phyloP scores from a whole-genome alignment of 345 rosid genomes.

The Eucalyptus curtisii region DNA sequence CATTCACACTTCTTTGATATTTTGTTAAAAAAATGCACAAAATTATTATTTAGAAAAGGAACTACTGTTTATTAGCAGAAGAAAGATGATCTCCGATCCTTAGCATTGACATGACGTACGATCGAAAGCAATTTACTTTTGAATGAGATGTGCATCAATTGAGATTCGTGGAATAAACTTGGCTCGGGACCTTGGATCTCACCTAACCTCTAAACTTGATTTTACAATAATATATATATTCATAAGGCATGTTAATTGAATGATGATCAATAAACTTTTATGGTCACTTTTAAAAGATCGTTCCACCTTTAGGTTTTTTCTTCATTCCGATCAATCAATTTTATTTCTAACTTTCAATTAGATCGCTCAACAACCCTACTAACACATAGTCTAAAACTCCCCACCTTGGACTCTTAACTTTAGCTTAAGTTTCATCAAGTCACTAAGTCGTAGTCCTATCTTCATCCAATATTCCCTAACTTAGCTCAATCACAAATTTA shows the following conservation, averaged over 20 bases:
- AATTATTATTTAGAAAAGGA: too few species aligned
- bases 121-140: too few species aligned
- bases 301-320: rapidly evolving
- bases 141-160: too few species aligned
- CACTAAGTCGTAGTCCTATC: background rate
- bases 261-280: background rate
- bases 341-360: background rate
- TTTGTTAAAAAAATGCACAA: too few species aligned
- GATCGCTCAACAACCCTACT: background rate
- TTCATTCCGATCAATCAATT: background rate
- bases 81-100: background rate
- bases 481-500: background rate
- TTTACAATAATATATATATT: background rate
- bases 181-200: too few species aligned
- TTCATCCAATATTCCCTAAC: background rate
- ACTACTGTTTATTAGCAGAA: background rate
- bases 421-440: background rate
- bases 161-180: too few species aligned
- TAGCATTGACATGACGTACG: too few species aligned
- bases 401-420: background rate
- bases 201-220: background rate
- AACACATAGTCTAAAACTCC: background rate
- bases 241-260: background rate
- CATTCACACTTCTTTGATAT: too few species aligned
- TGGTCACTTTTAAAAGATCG: background rate